A percentile compares a stretch with the other conserved stretches of the same genome.
Evolutionary conservation across 306 rosid genomes (phyloP).

Genomic region (Dicorynia guianensis): DNA sequence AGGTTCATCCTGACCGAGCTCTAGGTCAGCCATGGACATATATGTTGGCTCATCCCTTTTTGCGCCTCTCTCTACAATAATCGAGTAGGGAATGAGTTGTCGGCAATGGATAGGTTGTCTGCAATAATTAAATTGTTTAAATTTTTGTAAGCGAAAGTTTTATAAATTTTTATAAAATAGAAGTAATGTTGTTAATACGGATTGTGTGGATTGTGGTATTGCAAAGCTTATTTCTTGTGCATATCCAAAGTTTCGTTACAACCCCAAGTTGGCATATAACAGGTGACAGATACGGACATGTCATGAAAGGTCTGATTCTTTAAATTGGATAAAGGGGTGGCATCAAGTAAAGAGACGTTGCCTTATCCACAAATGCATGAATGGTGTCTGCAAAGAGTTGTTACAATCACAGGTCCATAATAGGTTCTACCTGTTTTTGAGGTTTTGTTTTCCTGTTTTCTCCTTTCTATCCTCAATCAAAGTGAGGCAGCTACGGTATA

Average conservation of each 20-base stretch:
- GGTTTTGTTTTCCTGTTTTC: no score
- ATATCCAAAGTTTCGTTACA: constrained; percentile 43
- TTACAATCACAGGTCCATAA: constrained; percentile 3
- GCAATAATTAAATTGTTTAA: no score
- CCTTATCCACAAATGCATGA: constrained; percentile 15
- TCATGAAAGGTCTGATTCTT: constrained; percentile 2
- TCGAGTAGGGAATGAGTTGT: constrained; percentile 25
- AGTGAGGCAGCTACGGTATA: background rate
- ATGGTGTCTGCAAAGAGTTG: background rate
- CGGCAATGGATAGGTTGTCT: background rate
- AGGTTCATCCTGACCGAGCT: constrained; percentile 41
- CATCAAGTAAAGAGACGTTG: constrained; percentile 26
- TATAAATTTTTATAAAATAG: no score
- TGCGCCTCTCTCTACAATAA: constrained; percentile 14
- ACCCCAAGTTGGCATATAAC: constrained; percentile 1
- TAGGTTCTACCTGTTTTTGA: background rate
- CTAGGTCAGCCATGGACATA: constrained; percentile 40
- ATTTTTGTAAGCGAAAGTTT: no score
- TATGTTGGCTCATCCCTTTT: constrained; percentile 19
- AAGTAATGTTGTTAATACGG: no score
- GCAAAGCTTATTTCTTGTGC: constrained; percentile 47
- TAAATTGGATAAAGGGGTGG: constrained; percentile 24
- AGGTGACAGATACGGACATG: constrained; percentile 12
- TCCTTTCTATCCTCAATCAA: no score
- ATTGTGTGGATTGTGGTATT: constrained; percentile 37